Base-by-base conservation (phyloP, 768 basidiomycete species). In the Pisolithus tinctorius region DNA sequence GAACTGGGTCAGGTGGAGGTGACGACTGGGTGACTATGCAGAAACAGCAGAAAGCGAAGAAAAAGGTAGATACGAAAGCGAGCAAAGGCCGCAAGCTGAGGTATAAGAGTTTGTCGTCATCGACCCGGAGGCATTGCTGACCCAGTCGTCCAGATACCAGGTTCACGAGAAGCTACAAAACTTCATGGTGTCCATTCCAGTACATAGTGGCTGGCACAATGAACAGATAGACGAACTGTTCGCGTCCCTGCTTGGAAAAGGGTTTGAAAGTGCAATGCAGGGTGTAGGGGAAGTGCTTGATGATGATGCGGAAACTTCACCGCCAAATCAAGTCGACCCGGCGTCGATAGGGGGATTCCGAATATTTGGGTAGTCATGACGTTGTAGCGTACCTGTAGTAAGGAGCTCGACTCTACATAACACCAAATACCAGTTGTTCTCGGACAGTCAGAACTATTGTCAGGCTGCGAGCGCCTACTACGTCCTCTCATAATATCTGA, bases 221-320 rank as follows among this genome's bases (percentile, higher is more conserved):
- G 92, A 93, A 62, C 96, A 98, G 71, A 79, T 93, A 49, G 94
- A 99, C 62, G 95, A 98, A 65, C 69, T 98, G 49, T 98, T 99
- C 68, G 77, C 83, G 25, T 91, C 88, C 27, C 67, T 99, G 41
- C 74, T 98, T 29, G 93, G 94, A 1, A 83, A 77, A 63, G 85
- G 85, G 7, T 82, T 80, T 50, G 79, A 81, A 58, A 62, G 63
- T 45, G 63, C 69, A 13, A 58, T 61, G 55, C 57, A 50, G 42
- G 56, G 49, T 45, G 59, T 49, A 42, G 62, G 60, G n/a, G 54
- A 69, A 45, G 69, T 69, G 36, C 64, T 57, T 16, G 64, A 60
- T 43, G 54, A 59, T 52, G 60, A 55, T 14, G 51, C 50, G 30
- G 61, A 62, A 6, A 58, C 52, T 34, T 55, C 61, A 37, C 45